Evolutionary conservation across 1,139 yeast genomes (phyloP).

Genomic region (Blastobotrys illinoisensis): DNA sequence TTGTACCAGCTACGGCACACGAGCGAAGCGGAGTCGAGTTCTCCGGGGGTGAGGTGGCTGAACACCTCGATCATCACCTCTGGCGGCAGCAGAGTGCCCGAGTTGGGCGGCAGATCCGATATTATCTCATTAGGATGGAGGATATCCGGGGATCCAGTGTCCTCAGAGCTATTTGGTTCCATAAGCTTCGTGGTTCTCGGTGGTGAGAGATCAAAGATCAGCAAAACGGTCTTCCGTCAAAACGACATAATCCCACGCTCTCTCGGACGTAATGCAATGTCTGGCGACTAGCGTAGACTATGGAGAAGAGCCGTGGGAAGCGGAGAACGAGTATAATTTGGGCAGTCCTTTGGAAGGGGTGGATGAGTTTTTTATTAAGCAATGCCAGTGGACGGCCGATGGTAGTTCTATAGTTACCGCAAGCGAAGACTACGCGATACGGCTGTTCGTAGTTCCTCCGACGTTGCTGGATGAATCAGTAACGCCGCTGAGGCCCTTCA

Average conservation of each 20-base stretch:
- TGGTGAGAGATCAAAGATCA: not conserved
- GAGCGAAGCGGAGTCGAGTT: slow-evolving; percentile 29
- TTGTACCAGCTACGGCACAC: slow-evolving; percentile 33
- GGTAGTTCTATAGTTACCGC: slow-evolving; percentile 29
- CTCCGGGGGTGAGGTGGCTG: slow-evolving; percentile 26
- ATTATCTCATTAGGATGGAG: not conserved
- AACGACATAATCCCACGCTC: not conserved
- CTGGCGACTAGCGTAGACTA: not conserved
- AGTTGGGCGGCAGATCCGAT: not conserved
- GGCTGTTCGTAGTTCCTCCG: slow-evolving; percentile 30
- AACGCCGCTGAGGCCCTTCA: slow-evolving; percentile 22
- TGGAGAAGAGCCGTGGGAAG: not conserved
- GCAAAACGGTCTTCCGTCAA: not conserved
- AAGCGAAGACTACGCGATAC: slow-evolving; percentile 27
- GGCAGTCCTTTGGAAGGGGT: not conserved
- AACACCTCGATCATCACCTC: slow-evolving; percentile 36
- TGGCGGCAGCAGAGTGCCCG: slow-evolving; percentile 24
- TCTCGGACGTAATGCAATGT: not conserved
- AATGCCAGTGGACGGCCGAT: slow-evolving; percentile 29
- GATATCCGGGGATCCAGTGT: not conserved
- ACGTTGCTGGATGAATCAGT: slow-evolving; percentile 18
- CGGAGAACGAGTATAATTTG: slow-evolving; percentile 1
- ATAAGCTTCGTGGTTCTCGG: not conserved
- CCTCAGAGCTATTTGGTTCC: not conserved
- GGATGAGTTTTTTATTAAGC: slow-evolving; percentile 2